Evolutionary conservation across 2,329 filamentous ascomycete species (phyloP).

Genomic region (Conoideocrella luteorostrata): DNA sequence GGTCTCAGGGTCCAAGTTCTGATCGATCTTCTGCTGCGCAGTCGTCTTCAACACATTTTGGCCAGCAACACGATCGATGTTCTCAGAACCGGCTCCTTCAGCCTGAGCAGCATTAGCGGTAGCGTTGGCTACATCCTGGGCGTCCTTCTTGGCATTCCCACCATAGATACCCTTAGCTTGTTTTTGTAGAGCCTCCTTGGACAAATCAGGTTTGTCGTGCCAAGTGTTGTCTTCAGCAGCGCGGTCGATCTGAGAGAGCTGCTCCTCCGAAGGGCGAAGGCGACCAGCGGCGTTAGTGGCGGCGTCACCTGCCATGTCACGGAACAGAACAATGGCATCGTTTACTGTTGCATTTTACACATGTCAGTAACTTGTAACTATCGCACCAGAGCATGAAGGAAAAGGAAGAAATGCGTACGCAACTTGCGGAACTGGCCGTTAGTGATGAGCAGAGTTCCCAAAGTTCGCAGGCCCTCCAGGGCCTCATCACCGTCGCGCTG

Average conservation of each 20-base stretch:
- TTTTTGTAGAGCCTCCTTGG: conserved; percentile 60
- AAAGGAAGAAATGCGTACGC: conserved; percentile 43
- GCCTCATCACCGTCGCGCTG: conserved; percentile 80
- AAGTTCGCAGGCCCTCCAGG: conserved; percentile 75
- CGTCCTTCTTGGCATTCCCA: conserved; percentile 49
- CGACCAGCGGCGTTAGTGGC: conserved; percentile 69
- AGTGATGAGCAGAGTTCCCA: conserved; percentile 84
- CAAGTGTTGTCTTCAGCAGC: conserved; percentile 87
- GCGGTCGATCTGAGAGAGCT: conserved; percentile 69
- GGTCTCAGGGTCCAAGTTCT: conserved; percentile 62
- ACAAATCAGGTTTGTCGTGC: conserved; percentile 79
- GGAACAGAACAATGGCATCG: conserved; percentile 73
- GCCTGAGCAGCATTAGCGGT: conserved; percentile 47
- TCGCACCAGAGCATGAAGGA: no score
- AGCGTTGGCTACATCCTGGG: conserved; percentile 51
- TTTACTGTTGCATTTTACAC: conserved; percentile 42
- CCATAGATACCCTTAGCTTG: conserved; percentile 60
- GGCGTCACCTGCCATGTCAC: conserved; percentile 88
- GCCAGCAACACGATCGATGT: conserved; percentile 39
- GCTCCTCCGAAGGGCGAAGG: conserved; percentile 72
- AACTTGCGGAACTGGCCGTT: conserved; percentile 96
- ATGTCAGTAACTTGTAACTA: background rate
- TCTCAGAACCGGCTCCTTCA: conserved; percentile 40
- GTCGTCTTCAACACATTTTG: conserved; percentile 29
- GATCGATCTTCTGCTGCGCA: conserved; percentile 50